Conservation (phyloP, 495 filamentous ascomycete species). For the Chaetomium tenue region DNA sequence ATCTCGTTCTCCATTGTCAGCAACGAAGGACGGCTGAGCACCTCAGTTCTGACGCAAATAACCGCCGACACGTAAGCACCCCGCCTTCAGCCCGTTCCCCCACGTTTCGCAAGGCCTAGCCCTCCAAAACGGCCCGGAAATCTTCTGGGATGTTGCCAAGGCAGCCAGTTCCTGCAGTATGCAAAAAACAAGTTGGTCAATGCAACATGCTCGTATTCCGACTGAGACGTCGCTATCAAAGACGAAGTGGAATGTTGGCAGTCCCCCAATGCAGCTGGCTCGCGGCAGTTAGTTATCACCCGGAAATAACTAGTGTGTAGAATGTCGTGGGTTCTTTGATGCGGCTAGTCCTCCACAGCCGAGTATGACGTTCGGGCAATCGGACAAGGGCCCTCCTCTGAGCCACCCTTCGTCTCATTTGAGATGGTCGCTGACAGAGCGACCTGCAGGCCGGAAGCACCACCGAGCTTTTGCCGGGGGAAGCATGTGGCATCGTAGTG, state of each 20-base stretch:
- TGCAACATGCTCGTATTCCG: constrained; percentile 14
- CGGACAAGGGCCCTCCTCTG: neutral
- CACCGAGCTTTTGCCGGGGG: neutral
- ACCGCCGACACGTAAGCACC: constrained; percentile 19
- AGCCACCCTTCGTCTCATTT: neutral
- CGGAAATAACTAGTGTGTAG: neutral
- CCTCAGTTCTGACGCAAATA: neutral
- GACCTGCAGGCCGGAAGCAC: neutral
- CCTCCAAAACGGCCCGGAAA: neutral
- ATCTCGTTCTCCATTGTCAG: neutral
- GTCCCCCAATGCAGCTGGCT: neutral
- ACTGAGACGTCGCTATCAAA: neutral
- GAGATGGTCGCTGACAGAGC: neutral
- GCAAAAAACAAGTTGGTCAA: neutral
- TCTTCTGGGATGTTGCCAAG: constrained; percentile 11
- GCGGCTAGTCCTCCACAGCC: neutral
- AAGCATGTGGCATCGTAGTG: neutral
- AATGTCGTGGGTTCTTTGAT: neutral
- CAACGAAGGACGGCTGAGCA: neutral
- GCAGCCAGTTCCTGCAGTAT: constrained; percentile 9
- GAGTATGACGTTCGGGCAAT: neutral
- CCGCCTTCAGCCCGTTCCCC: constrained; percentile 3
- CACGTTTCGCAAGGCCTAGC: constrained; percentile 4
- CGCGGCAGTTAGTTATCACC: neutral
- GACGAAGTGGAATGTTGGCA: neutral